Evolutionary conservation across 73 alveolate species (phyloP), one percentile per base, ranked within the genome.

Genomic region (Paramecium biaurelia): DNA sequence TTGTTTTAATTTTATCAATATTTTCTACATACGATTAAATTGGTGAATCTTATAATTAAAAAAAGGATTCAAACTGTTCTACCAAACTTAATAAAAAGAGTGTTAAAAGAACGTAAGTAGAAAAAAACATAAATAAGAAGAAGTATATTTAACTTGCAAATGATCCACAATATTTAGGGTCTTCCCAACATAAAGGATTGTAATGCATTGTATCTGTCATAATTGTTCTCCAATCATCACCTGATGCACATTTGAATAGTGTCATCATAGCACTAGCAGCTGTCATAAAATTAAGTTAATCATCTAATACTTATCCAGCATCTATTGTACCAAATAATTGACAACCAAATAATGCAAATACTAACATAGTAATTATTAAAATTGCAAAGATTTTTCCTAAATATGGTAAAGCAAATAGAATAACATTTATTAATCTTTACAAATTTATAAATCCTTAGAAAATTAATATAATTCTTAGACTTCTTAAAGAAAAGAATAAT

Each of bases 131-230:
- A 45, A 79, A 79, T 20, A 45, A 30, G 18, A 43, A 41, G 49
- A 79, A 79, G 28, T 79, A 79, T 2, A 79, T 42, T 79, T 43
- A 24, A 11, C 47, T 42, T 14, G 45, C 45, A 23, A 30, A 79
- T 47, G 90, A 43, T 11, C 90, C 90, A 79, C 90, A 79, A 79
- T 79, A 79, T 79, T 79, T 79, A 20, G 70, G 42, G 43, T 79
- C 76, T 26, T 79, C 70, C 42, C 56, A 26, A 79, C 90, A 79
- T 30, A 14, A 43, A 7, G 90, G 90, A 42, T 79, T 79, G 23
- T 79, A 42, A 79, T 23, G 42, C 74, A 47, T 79, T 42, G 90
- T 79, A 26, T 79, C 90, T 12, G 74, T 79, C 90, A 79, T 79
- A 18, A 79, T 45, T 38, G 74, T 43, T 42, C 90, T 79, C 70